Conservation (phyloP, 768 basidiomycete genomes). For the Clitopilus hobsonii region DNA sequence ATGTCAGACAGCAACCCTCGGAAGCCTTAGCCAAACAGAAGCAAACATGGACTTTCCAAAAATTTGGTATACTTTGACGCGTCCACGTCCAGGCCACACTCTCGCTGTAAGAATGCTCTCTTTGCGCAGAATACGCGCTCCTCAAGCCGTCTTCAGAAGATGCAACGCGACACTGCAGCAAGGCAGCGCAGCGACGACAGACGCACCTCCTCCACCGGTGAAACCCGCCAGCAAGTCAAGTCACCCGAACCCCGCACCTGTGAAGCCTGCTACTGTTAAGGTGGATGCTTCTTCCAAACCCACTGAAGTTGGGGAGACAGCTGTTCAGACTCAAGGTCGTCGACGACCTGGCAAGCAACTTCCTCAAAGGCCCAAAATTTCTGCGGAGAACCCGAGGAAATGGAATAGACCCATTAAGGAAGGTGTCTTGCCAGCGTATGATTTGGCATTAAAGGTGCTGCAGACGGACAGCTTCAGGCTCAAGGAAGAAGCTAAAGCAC, state of each 20-base stretch:
- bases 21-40: slow-evolving; percentile 7
- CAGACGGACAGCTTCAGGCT: slow-evolving; percentile 52
- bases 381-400: slow-evolving; percentile 43
- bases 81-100: not conserved
- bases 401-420: slow-evolving; percentile 62
- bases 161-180: slow-evolving; percentile 19
- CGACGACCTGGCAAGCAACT: slow-evolving; percentile 21
- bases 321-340: slow-evolving; percentile 21
- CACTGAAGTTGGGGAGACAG: slow-evolving; percentile 3
- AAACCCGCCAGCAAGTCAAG: not conserved
- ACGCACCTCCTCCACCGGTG: slow-evolving; percentile 8
- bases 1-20: not conserved
- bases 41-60: slow-evolving; percentile 10
- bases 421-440: slow-evolving; percentile 75
- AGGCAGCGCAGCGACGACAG: not conserved
- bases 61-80: slow-evolving; percentile 9
- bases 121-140: slow-evolving; percentile 19
- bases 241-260: not conserved
- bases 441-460: slow-evolving; percentile 76
- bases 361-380: slow-evolving; percentile 46
- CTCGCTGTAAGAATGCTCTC: slow-evolving; percentile 18
- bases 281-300: slow-evolving; percentile 2
- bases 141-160: slow-evolving; percentile 14
- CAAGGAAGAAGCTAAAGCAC: slow-evolving; percentile 35
- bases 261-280: slow-evolving; percentile 2